These are phyloP conservation scores for Camellia sinensis DNA, from an alignment of 148 eudicot species.

Conservation along the genomic window DNA sequence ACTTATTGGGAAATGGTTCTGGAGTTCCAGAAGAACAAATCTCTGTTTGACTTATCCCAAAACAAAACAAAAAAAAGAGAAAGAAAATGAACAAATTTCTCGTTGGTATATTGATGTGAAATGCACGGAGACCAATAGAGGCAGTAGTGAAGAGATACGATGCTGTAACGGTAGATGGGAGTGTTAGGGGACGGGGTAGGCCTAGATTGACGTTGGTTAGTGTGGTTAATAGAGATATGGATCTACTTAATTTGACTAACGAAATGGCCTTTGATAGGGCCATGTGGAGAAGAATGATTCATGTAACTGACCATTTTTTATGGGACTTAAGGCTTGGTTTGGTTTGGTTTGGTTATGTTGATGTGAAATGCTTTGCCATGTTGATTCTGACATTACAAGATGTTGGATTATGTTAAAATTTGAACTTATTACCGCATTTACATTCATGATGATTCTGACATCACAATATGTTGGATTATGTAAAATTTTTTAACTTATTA, in stretches of 20 bases:
- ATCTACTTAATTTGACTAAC: too few species aligned
- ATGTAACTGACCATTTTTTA: too few species aligned
- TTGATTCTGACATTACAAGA: not conserved
- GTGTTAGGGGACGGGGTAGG: too few species aligned
- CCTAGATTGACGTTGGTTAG: too few species aligned
- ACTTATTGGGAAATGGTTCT: not conserved
- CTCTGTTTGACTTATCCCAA: not conserved
- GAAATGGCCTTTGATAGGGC: too few species aligned
- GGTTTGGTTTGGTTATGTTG: not conserved
- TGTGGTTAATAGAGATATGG: too few species aligned
- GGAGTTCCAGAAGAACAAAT: not conserved
- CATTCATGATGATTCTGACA: not conserved
- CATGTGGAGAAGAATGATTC: too few species aligned
- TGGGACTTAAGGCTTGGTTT: too few species aligned
- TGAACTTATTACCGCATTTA: not conserved
- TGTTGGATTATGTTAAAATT: not conserved
- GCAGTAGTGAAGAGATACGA: too few species aligned
- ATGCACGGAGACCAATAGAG: too few species aligned
- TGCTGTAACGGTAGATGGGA: too few species aligned
- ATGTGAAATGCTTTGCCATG: constrained; percentile 4
- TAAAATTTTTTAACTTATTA: not conserved
- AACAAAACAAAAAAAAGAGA: not conserved
- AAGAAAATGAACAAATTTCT: not conserved
- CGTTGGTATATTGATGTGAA: not conserved
- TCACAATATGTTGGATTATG: not conserved